These are phyloP conservation scores for Hymenoscyphus linearis DNA, from an alignment of 2,329 filamentous ascomycete genomes.

Conservation along the genomic window DNA sequence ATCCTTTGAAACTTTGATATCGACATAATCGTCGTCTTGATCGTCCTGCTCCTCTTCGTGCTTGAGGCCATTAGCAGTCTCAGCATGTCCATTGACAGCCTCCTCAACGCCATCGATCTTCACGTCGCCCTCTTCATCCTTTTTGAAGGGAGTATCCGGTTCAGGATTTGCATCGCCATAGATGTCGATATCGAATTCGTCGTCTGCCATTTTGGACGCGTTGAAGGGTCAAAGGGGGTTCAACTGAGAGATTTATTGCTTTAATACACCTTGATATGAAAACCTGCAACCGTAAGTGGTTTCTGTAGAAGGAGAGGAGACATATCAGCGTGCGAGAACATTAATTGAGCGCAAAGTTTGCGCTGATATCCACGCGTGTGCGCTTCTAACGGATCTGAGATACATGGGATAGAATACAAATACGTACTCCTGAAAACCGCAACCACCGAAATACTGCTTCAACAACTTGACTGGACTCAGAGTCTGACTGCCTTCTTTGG, in stretches of 20 bases:
- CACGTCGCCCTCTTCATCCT: constrained; percentile 34
- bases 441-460: constrained; percentile 24
- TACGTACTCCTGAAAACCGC: constrained; percentile 31
- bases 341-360: constrained; percentile 6
- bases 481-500: constrained; percentile 32
- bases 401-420: constrained; percentile 35
- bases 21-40: constrained; percentile 37
- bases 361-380: constrained; percentile 11
- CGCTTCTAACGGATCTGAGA: constrained; percentile 21
- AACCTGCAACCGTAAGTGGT: constrained; percentile 24
- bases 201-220: constrained; percentile 52
- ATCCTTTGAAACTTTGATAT: constrained; percentile 38
- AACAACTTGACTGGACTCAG: constrained; percentile 29
- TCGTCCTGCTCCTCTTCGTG: constrained; percentile 34
- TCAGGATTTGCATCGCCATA: constrained; percentile 56
- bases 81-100: constrained; percentile 17
- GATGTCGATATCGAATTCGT: constrained; percentile 69
- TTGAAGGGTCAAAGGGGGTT: constrained; percentile 13
- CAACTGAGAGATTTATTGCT: constrained; percentile 22
- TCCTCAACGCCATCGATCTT: constrained; percentile 34
- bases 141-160: constrained; percentile 35
- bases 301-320: constrained; percentile 28
- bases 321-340: constrained; percentile 32
- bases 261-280: constrained; percentile 25
- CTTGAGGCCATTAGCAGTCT: constrained; percentile 23